Evolutionary conservation across 2,329 filamentous ascomycete genomes (phyloP).

Genomic region (Lachnellula hyalina): DNA sequence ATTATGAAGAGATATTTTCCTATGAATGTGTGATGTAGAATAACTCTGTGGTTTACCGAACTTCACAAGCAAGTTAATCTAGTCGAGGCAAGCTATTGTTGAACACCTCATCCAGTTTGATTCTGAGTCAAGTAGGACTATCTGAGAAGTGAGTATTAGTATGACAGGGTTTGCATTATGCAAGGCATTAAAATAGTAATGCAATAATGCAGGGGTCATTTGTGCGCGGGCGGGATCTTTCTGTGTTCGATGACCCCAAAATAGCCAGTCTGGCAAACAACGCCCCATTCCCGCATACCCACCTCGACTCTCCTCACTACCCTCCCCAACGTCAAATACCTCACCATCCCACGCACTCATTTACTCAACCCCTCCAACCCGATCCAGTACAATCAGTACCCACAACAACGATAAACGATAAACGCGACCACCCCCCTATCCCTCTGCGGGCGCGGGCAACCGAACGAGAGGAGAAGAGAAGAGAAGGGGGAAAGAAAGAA

Average conservation of each 20-base stretch:
- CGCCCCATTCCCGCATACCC: slow-evolving; percentile 2
- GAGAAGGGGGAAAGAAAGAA: slow-evolving; percentile 2
- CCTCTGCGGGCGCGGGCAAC: neutral
- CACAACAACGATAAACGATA: neutral
- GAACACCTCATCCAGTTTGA: neutral
- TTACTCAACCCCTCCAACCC: neutral
- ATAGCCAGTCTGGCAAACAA: slow-evolving; percentile 7
- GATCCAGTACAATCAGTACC: neutral
- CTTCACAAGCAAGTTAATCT: too few species aligned
- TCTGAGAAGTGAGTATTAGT: too few species aligned
- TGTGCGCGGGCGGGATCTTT: neutral
- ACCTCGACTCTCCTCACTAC: neutral
- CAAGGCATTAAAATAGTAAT: neutral
- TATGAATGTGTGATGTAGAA: neutral
- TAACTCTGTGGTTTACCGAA: too few species aligned
- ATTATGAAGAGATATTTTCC: neutral
- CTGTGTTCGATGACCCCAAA: slow-evolving; percentile 8
- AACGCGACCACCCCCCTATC: neutral
- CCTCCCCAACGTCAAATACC: neutral
- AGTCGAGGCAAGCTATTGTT: too few species aligned
- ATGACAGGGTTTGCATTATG: neutral
- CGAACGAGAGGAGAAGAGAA: neutral
- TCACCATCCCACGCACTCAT: neutral
- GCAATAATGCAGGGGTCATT: neutral
- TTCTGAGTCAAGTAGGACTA: too few species aligned